Evolutionary conservation across 75 land plant genomes (phyloP), one percentile per base, ranked within the genome.

Genomic region (Selaginella tamariscina): DNA sequence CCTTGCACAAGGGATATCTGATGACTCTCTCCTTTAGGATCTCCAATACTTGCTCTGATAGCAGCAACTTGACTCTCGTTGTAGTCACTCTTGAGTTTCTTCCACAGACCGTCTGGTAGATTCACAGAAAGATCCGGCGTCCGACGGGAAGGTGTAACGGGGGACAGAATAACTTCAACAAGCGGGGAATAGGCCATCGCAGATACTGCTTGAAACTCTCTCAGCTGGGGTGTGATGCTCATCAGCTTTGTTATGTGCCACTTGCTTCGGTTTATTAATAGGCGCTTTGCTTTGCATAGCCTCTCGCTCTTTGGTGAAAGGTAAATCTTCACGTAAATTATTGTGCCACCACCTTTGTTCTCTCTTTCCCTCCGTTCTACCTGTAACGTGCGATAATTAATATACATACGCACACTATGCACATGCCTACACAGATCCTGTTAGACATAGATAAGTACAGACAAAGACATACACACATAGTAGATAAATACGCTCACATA

Each of bases 201-300:
- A 24, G 98, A 85, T 2, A 94, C 78, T 33, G 98, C 95, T 68
- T 94, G 98, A 68, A 89, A 94, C 71, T 94, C 98, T 71, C 98
- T 80, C 54, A 94, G 75, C 66, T 94, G 98, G 31, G 98, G 81
- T 22, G 87, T 82, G 54, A 94, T 84, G 76, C 78, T 87, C 91
- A 89, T 86, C 29, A 89, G 63, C 2, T 85, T 81, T 67, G 81
- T 81, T 9, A 79, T 62, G 76, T 68, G 79, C 98, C 98, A 94
- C 70, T 89, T 94, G 70, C 91, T 94, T 31, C 96, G 79, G 30
- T 78, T 87, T 24, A 69, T 32, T 22, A 89, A 84, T 15, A 79
- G 72, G 60, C 73, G 77, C 68, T 80, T 86, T 33, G 76, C 89
- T 66, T 86, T 87, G 60, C 75, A 65, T 0, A 86, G 71, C 24